Evolutionary conservation across 75 land plant genomes (phyloP).

Genomic region (Cryptomeria japonica): DNA sequence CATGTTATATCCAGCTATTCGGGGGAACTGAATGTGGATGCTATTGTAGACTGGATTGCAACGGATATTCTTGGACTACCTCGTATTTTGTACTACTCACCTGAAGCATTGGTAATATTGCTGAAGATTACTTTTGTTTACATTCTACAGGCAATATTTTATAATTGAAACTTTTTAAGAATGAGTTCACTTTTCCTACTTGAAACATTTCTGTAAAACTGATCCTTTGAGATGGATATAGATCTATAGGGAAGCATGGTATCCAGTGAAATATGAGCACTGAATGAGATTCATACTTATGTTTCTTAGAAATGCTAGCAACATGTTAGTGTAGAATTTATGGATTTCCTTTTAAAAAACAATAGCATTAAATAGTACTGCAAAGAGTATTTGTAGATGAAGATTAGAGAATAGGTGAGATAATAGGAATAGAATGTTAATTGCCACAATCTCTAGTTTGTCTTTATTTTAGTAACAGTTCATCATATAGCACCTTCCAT

Average conservation of each 20-base stretch:
- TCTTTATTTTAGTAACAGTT: too few species aligned
- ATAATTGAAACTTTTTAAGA: not conserved
- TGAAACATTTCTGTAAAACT: not conserved
- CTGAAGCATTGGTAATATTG: conserved; percentile 4
- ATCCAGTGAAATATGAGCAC: not conserved
- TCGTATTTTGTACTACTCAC: conserved; percentile 4
- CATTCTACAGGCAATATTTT: not conserved
- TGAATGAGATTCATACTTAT: not conserved
- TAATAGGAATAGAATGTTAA: too few species aligned
- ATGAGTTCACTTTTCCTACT: not conserved
- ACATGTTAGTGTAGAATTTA: not conserved
- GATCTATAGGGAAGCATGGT: not conserved
- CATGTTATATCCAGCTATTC: not conserved
- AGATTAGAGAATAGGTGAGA: conserved; percentile 5
- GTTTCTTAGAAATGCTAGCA: not conserved
- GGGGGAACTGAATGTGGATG: conserved; percentile 31
- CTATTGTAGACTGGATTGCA: conserved; percentile 66
- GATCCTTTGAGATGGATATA: not conserved
- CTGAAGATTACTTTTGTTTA: not conserved
- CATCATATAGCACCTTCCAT: too few species aligned
- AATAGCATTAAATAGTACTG: not conserved
- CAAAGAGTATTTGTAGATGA: not conserved
- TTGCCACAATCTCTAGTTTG: too few species aligned
- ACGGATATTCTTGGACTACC: conserved; percentile 50
- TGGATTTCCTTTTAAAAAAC: not conserved